These are phyloP conservation scores for Akanthomyces muscarius DNA, from an alignment of 2,329 filamentous ascomycete genomes.

Conservation along the genomic window DNA sequence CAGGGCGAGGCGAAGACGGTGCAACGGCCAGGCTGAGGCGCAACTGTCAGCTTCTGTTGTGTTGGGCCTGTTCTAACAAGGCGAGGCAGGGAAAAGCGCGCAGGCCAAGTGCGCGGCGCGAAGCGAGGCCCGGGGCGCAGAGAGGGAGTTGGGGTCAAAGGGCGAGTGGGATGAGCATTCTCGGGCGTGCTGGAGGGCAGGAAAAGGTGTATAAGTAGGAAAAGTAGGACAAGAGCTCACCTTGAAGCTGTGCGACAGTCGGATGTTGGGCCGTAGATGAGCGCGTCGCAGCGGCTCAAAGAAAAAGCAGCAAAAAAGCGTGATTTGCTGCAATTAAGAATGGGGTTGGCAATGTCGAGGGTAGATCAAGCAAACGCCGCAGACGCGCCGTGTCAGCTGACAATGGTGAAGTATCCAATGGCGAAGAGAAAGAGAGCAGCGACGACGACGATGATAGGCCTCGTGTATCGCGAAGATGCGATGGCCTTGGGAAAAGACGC, in stretches of 20 bases:
- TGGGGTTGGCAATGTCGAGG: constrained; percentile 13
- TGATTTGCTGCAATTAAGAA: constrained; percentile 15
- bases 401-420: constrained; percentile 43
- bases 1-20: background rate
- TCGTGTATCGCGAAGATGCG: constrained; percentile 38
- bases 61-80: constrained; percentile 1
- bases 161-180: background rate
- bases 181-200: background rate
- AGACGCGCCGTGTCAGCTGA: constrained; percentile 49
- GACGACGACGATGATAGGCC: constrained; percentile 50
- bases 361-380: constrained; percentile 31
- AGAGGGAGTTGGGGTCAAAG: background rate
- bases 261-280: constrained; percentile 10
- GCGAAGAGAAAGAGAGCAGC: constrained; percentile 32
- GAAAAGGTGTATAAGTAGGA: background rate
- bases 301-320: constrained; percentile 2
- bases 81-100: constrained; percentile 14
- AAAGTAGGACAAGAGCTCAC: constrained; percentile 1
- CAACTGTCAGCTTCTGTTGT: constrained; percentile 12
- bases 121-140: background rate
- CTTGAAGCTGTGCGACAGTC: constrained; percentile 15
- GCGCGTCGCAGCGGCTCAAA: constrained; percentile 15
- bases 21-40: background rate
- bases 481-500: constrained; percentile 20
- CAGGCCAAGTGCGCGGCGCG: constrained; percentile 14